phyloP scores from a whole-genome alignment of 1,284 basidiomycete species.

The Rhodotorula sp. region DNA sequence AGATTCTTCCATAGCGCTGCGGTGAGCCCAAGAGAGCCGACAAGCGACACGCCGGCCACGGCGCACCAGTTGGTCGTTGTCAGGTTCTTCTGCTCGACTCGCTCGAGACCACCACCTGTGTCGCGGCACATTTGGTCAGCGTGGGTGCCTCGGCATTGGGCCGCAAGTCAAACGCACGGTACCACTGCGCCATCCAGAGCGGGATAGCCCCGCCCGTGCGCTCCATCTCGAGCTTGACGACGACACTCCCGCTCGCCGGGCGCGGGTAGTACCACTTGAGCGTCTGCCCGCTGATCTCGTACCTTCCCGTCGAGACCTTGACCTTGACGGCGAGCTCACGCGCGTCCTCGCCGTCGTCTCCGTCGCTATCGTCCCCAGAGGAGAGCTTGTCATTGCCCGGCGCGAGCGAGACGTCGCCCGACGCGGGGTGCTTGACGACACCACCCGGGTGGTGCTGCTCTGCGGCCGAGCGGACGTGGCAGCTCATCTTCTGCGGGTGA shows the following conservation, averaged over 20 bases:
- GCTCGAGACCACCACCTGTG: conserved; percentile 11
- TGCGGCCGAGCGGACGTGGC: conserved; percentile 22
- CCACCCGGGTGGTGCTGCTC: conserved; percentile 9
- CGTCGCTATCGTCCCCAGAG: conserved; percentile 9
- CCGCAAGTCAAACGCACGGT: conserved; percentile 17
- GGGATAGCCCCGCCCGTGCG: conserved; percentile 36
- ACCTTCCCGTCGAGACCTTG: conserved; percentile 66
- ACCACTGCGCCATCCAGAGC: conserved; percentile 38
- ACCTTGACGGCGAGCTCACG: conserved; percentile 54
- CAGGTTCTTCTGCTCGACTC: background rate
- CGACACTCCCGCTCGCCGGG: conserved; percentile 54
- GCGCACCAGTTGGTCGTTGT: background rate
- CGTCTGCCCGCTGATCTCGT: conserved; percentile 65
- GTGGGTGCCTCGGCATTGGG: background rate
- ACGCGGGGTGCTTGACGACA: background rate
- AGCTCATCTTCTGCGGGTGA: conserved; percentile 43
- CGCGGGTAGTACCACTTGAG: conserved; percentile 83
- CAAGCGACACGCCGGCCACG: conserved; percentile 5
- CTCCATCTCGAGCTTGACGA: conserved; percentile 35
- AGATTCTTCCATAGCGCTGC: background rate
- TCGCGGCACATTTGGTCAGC: background rate
- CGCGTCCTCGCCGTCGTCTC: conserved; percentile 17
- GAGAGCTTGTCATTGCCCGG: background rate
- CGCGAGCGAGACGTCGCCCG: conserved; percentile 8
- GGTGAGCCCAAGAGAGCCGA: conserved; percentile 5